Evolutionary conservation across 306 rosid species (phyloP).

Genomic region (Geum urbanum): DNA sequence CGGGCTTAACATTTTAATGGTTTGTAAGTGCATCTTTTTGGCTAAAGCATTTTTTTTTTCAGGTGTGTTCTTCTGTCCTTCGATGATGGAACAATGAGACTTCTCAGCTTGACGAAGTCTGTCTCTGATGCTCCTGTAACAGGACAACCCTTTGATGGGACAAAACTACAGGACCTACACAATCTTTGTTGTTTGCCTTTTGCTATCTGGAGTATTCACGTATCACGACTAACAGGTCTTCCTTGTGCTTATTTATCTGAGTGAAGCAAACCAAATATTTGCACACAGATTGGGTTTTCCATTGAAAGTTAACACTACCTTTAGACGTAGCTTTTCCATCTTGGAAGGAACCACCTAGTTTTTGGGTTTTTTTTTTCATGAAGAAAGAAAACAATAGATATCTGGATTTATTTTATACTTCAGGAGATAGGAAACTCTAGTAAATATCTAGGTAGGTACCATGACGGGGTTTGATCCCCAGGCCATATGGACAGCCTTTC

Average conservation of each 20-base stretch:
- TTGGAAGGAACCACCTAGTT: background rate
- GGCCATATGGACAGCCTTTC: background rate
- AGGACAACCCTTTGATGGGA: conserved; percentile 58
- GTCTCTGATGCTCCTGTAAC: conserved; percentile 69
- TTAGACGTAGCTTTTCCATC: background rate
- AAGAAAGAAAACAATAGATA: background rate
- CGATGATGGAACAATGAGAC: conserved; percentile 88
- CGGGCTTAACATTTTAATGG: background rate
- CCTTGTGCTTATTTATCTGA: conserved; percentile 13
- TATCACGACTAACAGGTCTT: conserved; percentile 71
- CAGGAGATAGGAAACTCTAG: background rate
- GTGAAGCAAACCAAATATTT: background rate
- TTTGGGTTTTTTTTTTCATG: background rate
- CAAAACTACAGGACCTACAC: conserved; percentile 68
- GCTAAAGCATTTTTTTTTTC: conserved; percentile 23
- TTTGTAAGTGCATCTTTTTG: background rate
- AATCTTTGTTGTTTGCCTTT: conserved; percentile 44
- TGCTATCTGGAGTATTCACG: conserved; percentile 86
- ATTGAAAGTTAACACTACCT: background rate
- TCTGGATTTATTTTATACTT: background rate
- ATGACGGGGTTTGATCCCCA: background rate
- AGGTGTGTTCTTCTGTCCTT: conserved; percentile 80
- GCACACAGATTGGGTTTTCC: background rate
- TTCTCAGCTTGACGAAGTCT: conserved; percentile 66
- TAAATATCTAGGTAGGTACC: background rate